A percentile compares a stretch with the other conserved stretches of the same genome.
These are phyloP conservation scores for Elymus sibiricus DNA, from an alignment of 176 grass and related monocot species.

Conservation along the genomic window DNA sequence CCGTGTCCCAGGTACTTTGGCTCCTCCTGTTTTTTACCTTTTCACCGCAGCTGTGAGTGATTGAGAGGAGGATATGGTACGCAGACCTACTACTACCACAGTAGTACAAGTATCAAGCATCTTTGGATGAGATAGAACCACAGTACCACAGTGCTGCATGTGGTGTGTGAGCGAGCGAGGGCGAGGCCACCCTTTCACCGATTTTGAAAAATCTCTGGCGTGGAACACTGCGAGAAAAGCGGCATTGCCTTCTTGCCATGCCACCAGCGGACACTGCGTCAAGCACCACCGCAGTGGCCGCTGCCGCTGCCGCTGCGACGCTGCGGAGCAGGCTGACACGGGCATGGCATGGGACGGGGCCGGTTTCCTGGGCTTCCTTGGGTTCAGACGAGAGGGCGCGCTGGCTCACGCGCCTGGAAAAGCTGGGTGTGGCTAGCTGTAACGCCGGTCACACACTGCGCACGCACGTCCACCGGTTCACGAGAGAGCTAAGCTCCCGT, in stretches of 20 bases:
- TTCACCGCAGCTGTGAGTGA: neutral
- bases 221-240: conserved; percentile 28
- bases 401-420: neutral
- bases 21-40: neutral
- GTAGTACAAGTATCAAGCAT: neutral
- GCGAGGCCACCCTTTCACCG: neutral
- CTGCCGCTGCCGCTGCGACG: neutral
- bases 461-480: neutral
- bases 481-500: neutral
- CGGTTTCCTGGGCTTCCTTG: neutral
- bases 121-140: neutral
- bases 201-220: neutral
- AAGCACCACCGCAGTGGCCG: neutral
- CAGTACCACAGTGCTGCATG: neutral
- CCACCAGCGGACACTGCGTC: conserved; percentile 30
- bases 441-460: neutral
- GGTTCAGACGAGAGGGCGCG: conserved; percentile 2
- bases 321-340: conserved; percentile 8
- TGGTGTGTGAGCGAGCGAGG: neutral
- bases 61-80: neutral
- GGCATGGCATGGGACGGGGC: neutral
- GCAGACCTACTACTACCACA: neutral
- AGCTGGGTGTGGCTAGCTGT: neutral
- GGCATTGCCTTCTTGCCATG: neutral
- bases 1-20: conserved; percentile 4